A percentile compares a stretch with the other conserved stretches of the same genome.
phyloP scores from a whole-genome alignment of 139 green algal genomes.

The Pycnococcus provasolii region DNA sequence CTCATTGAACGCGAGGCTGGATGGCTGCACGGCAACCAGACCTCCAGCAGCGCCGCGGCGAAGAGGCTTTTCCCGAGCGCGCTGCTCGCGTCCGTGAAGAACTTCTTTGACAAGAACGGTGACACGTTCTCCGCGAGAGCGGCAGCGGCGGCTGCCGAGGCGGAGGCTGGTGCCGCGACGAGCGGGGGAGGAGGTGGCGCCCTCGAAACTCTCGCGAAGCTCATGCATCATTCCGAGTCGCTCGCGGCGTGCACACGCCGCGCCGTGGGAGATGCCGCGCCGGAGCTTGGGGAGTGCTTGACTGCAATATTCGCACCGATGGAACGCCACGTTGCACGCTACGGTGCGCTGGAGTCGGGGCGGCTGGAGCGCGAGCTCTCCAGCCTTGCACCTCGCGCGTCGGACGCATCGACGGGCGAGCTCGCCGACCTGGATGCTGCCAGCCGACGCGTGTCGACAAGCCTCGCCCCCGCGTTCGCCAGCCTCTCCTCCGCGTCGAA shows the following conservation, averaged over 20 bases:
- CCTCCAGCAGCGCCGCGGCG: no score
- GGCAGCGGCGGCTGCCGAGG: not conserved
- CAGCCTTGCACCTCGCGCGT: not conserved
- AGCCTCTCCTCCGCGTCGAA: slow-evolving; percentile 20
- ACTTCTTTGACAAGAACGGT: no score
- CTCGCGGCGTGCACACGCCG: not conserved
- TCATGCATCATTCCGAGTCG: not conserved
- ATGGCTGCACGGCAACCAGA: no score
- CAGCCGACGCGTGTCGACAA: not conserved
- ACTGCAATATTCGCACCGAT: slow-evolving; percentile 5
- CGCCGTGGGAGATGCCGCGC: not conserved
- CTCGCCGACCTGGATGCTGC: not conserved
- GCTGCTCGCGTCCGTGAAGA: no score
- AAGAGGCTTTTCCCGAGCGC: no score
- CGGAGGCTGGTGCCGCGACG: not conserved
- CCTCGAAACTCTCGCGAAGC: not conserved
- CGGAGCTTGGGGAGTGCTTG: not conserved
- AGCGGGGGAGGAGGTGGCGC: not conserved
- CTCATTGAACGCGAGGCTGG: no score
- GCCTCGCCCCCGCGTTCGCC: not conserved
- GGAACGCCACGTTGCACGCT: not conserved
- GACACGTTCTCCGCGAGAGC: no score
- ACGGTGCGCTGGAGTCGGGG: slow-evolving; percentile 5
- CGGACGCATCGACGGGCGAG: not conserved
- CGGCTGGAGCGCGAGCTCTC: not conserved